phyloP scores from a whole-genome alignment of 1,139 yeast genomes.

The Pichia kudriavzevii region DNA sequence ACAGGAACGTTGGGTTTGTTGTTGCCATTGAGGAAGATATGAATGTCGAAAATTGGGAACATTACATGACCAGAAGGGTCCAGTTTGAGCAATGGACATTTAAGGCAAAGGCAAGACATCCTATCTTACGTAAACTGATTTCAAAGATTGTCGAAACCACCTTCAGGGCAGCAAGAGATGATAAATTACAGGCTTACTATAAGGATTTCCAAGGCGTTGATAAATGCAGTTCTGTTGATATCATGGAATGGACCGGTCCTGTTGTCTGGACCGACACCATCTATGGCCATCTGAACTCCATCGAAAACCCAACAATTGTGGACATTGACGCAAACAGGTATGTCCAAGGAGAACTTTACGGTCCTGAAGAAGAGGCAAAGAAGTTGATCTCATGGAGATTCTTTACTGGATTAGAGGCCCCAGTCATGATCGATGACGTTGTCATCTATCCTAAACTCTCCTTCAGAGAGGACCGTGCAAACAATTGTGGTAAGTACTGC shows the following conservation, averaged over 20 bases:
- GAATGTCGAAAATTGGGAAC: conserved; percentile 29
- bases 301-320: conserved; percentile 26
- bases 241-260: conserved; percentile 54
- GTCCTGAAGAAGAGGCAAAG: conserved; percentile 23
- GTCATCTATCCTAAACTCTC: conserved; percentile 62
- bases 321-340: conserved; percentile 27
- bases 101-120: conserved; percentile 44
- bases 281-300: conserved; percentile 36
- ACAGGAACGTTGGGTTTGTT: conserved; percentile 33
- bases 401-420: conserved; percentile 66
- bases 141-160: conserved; percentile 46
- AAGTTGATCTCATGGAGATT: conserved; percentile 43
- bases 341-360: conserved; percentile 25
- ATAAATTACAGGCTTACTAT: conserved; percentile 27
- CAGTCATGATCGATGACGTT: conserved; percentile 71
- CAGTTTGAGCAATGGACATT: conserved; percentile 41
- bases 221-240: conserved; percentile 30
- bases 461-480: conserved; percentile 27
- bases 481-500: conserved; percentile 28
- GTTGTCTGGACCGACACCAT: conserved; percentile 54
- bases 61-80: conserved; percentile 32
- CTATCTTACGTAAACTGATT: conserved; percentile 47
- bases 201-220: conserved; percentile 26
- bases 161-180: conserved; percentile 30
- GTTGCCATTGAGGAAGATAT: conserved; percentile 29